Percentiles rank a stretch among this genome's conserved stretches.
Evolutionary conservation across 805 yeast genomes (phyloP).

Genomic region (Schizosaccharomyces octosporus): DNA sequence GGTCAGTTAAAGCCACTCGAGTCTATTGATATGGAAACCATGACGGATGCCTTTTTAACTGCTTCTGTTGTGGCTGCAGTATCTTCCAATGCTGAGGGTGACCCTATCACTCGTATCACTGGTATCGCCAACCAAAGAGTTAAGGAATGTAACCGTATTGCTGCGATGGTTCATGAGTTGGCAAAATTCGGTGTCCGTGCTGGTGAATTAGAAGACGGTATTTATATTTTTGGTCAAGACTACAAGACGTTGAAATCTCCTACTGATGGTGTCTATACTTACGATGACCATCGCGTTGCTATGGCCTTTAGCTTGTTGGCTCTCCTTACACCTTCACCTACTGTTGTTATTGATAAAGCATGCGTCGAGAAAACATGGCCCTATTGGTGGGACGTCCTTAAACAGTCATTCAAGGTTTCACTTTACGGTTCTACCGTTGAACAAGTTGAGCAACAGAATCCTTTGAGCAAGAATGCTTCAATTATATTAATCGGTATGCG

Average conservation of each 20-base stretch:
- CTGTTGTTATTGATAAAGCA: conserved; percentile 57
- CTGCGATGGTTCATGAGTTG: conserved; percentile 75
- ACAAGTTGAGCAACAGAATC: conserved; percentile 3
- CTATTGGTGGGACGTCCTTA: conserved; percentile 95
- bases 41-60: conserved; percentile 95
- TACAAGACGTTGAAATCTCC: conserved; percentile 27
- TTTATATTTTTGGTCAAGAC: conserved; percentile 52
- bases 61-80: conserved; percentile 95
- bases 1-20: conserved; percentile 47
- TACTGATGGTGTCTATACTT: conserved; percentile 40
- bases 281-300: conserved; percentile 94
- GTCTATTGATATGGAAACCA: conserved; percentile 90
- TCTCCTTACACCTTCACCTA: conserved; percentile 38
- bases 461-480: conserved; percentile 21
- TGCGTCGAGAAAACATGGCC: conserved; percentile 99
- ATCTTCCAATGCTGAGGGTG: conserved; percentile 20
- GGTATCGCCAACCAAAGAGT: conserved; percentile 97
- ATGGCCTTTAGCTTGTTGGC: conserved; percentile 86
- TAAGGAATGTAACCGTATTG: conserved; percentile 87
- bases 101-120: conserved; percentile 44
- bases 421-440: conserved; percentile 33
- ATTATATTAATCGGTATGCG: conserved; percentile 86
- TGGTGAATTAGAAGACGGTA: conserved; percentile 75
- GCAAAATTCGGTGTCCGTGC: conserved; percentile 77
- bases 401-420: conserved; percentile 34